Evolutionary conservation across 2,329 filamentous ascomycete genomes (phyloP), one percentile per base, ranked within the genome.

Genomic region (Colletotrichum tabaci): DNA sequence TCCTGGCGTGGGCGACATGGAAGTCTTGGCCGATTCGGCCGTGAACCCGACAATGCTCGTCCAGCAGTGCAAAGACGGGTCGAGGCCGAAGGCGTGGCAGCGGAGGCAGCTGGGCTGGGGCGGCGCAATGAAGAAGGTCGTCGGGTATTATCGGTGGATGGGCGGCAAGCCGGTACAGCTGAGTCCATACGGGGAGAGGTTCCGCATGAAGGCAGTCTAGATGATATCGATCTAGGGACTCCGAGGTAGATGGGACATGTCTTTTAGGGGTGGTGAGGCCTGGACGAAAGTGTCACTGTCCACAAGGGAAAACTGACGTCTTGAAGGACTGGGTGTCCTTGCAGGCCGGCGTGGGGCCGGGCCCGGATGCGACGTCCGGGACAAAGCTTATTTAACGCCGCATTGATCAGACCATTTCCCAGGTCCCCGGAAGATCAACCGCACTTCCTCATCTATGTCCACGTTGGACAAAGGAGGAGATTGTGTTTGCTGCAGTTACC

Each of bases 21-120:
- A 76, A 18, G 76, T 74, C 60, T 60, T 73, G 35, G 67, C 61
- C 13, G 69, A 65, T n/a, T 47, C 72, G 23, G 55, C 67, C 23
- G 75, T 78, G n/a, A 69, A 60, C 44, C 74, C 80, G 50, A 72
- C 70, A 9, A 66, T 72, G 66, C 77, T 84, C 9, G 75, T 83
- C 38, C 77, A 81, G 75, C 74, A 74, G 44, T 70, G 75, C 1
- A 67, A 67, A 0, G 78, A 79, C 58, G 79, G 81, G 5, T 67
- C 76, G 0, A 76, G 75, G 60, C 79, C 76, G 0, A 81, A 75
- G 74, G 81, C 80, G 9, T 87, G 85, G 85, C 80, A 78, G 60
- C 82, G 80, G 64, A 77, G 81, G 63, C 78, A 82, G 77, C 74
- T 87, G 10, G 86, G 86, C 1, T 88, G 86, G 86, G 61, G 72